phyloP scores from a whole-genome alignment of 148 eudicot species.

The Cornus florida region DNA sequence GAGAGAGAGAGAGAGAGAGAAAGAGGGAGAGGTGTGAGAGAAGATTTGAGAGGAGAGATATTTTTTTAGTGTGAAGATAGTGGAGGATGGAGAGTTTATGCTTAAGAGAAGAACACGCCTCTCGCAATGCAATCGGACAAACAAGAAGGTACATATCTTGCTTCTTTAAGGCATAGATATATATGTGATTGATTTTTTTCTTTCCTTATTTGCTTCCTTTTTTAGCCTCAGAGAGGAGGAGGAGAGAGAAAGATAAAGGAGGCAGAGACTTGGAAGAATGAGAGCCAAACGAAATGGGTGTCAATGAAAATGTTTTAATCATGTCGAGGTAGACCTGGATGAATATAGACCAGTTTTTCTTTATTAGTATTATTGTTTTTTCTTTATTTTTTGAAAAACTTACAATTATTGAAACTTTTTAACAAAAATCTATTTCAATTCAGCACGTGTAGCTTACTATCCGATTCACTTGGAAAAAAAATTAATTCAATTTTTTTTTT shows the following conservation, averaged over 20 bases:
- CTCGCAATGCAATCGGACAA: conserved; percentile 15
- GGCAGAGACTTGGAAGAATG: neutral
- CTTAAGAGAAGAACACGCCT: conserved; percentile 17
- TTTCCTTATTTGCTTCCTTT: neutral
- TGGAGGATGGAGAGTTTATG: neutral
- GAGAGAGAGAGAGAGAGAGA: conserved; percentile 2
- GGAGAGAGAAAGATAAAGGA: neutral
- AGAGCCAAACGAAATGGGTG: neutral
- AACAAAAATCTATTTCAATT: too few relatives aligned
- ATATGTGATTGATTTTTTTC: neutral
- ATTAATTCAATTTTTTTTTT: too few relatives aligned
- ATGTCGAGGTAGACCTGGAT: too few relatives aligned
- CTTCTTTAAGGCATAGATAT: neutral
- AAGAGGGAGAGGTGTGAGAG: neutral
- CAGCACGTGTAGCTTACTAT: too few relatives aligned
- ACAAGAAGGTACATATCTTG: neutral
- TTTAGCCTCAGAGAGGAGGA: neutral
- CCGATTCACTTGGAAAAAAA: too few relatives aligned
- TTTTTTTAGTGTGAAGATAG: conserved; percentile 1
- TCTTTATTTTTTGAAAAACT: too few relatives aligned
- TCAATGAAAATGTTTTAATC: too few relatives aligned
- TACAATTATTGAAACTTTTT: too few relatives aligned
- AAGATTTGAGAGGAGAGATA: neutral
- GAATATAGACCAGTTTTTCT: too few relatives aligned
- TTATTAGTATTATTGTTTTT: too few relatives aligned